Conservation (phyloP, 768 basidiomycete genomes). For the Panaeolus cyanescens region DNA sequence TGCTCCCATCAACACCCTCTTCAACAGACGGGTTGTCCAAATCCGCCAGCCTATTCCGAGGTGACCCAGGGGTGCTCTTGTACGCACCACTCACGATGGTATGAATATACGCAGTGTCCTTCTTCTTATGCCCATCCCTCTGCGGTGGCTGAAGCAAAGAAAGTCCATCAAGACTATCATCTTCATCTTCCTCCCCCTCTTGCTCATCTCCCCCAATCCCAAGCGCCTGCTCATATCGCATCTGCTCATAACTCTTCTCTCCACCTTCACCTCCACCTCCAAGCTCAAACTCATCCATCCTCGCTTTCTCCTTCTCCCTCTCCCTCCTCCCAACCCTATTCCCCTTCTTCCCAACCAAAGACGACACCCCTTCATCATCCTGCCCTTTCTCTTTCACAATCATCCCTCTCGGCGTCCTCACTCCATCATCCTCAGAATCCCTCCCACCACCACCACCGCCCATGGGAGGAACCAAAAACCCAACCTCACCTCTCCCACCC, state of each 20-base stretch:
- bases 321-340: slow-evolving; percentile 25
- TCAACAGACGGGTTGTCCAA: background rate
- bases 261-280: slow-evolving; percentile 1
- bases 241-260: slow-evolving; percentile 9
- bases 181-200: slow-evolving; percentile 17
- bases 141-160: slow-evolving; percentile 25
- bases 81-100: slow-evolving; percentile 14
- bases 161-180: slow-evolving; percentile 26
- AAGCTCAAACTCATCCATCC: slow-evolving; percentile 15
- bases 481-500: background rate
- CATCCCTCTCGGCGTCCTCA: slow-evolving; percentile 18
- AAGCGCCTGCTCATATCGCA: slow-evolving; percentile 10
- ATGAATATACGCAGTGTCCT: slow-evolving; percentile 20
- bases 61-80: slow-evolving; percentile 20
- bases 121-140: slow-evolving; percentile 15
- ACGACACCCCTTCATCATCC: slow-evolving; percentile 7
- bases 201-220: slow-evolving; percentile 21
- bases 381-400: background rate
- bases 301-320: slow-evolving; percentile 24
- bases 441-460: background rate
- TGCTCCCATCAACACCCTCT: slow-evolving; percentile 4
- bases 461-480: background rate
- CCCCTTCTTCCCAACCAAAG: slow-evolving; percentile 22
- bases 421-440: slow-evolving; percentile 17
- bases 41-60: slow-evolving; percentile 13